These are phyloP conservation scores for Leccinum aurantiacum DNA, from an alignment of 768 basidiomycete species.

Conservation along the genomic window DNA sequence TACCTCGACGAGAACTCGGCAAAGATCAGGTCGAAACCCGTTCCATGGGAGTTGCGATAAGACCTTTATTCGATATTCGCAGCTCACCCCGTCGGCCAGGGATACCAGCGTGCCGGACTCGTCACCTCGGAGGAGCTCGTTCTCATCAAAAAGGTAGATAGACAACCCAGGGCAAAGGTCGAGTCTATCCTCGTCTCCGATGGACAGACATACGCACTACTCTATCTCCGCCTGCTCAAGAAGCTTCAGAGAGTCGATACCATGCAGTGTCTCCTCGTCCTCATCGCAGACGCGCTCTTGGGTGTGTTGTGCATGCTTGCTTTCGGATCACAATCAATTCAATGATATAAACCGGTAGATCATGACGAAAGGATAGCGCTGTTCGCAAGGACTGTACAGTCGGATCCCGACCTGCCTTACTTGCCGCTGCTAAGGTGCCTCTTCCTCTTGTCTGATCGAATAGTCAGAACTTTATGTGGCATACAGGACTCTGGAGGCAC, in stretches of 20 bases:
- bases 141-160: constrained; percentile 88
- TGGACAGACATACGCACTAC: constrained; percentile 76
- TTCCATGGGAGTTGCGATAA: too few relatives aligned
- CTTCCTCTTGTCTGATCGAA: neutral
- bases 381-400: constrained; percentile 59
- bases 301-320: constrained; percentile 45
- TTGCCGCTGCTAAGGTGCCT: constrained; percentile 69
- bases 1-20: too few relatives aligned
- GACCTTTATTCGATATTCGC: neutral
- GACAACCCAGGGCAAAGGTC: constrained; percentile 68
- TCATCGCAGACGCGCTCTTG: constrained; percentile 84
- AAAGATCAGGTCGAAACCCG: too few relatives aligned
- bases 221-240: constrained; percentile 89
- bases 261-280: constrained; percentile 81
- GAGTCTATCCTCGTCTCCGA: constrained; percentile 82
- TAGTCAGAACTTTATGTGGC: constrained; percentile 6
- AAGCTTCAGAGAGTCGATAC: constrained; percentile 83
- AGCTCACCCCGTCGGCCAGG: constrained; percentile 47
- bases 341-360: constrained; percentile 43
- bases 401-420: constrained; percentile 81
- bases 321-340: neutral
- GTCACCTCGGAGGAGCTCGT: constrained; percentile 85
- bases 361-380: constrained; percentile 85
- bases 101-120: constrained; percentile 91
- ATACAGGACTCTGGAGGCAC: constrained; percentile 71